A percentile compares a stretch with the other conserved stretches of the same genome.
Evolutionary conservation across 2,329 filamentous ascomycete species (phyloP).

Genomic region (Aspergillus pseudonomiae): DNA sequence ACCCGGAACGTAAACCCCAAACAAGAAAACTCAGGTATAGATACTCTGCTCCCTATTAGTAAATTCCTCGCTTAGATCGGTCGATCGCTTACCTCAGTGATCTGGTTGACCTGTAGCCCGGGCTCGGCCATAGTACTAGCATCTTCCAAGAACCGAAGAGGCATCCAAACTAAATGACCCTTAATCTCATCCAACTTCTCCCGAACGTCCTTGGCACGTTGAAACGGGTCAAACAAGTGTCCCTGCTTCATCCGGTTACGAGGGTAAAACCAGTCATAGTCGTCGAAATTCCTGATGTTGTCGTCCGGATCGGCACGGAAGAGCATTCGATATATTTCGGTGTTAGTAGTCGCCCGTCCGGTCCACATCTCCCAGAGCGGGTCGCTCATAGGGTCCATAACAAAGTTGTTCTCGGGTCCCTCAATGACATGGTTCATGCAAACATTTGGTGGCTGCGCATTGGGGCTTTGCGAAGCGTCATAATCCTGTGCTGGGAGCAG

Average conservation of each 20-base stretch:
- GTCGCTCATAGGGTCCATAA: conserved; percentile 72
- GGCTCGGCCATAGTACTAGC: conserved; percentile 81
- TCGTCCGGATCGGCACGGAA: conserved; percentile 93
- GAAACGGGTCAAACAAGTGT: conserved; percentile 81
- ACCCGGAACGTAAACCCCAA: not conserved
- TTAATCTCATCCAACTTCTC: conserved; percentile 76
- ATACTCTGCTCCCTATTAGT: conserved; percentile 29
- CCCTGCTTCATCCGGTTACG: conserved; percentile 69
- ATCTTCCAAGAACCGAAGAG: conserved; percentile 81
- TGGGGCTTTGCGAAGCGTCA: conserved; percentile 68
- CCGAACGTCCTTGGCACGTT: conserved; percentile 72
- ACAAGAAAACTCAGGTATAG: conserved; percentile 30
- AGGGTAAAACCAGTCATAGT: conserved; percentile 79
- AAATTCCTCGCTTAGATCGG: not conserved
- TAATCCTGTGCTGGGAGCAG: conserved; percentile 73
- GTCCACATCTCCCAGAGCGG: conserved; percentile 75
- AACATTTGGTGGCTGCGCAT: conserved; percentile 74
- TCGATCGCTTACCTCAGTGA: conserved; percentile 74
- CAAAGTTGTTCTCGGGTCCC: conserved; percentile 67
- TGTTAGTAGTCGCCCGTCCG: conserved; percentile 73
- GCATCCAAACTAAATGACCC: conserved; percentile 94
- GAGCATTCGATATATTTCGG: conserved; percentile 75
- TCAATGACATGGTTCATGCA: conserved; percentile 75
- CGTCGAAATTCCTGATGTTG: conserved; percentile 82
- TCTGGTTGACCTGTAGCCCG: conserved; percentile 81